phyloP scores from a whole-genome alignment of 495 filamentous ascomycete genomes.

The Penicillium nucicola region DNA sequence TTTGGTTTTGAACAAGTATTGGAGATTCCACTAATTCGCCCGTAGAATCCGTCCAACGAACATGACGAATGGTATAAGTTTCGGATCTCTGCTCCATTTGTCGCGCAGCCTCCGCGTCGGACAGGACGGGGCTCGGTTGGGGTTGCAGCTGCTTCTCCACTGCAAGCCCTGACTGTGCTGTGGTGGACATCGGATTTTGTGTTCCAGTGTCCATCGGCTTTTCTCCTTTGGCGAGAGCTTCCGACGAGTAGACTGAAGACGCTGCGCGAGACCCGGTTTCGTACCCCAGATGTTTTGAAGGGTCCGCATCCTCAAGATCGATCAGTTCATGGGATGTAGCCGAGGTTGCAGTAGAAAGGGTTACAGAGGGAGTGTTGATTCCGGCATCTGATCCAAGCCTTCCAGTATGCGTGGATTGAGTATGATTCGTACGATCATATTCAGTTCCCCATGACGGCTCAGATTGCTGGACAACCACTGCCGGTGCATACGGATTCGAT shows the following conservation, averaged over 20 bases:
- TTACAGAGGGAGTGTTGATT: conserved; percentile 20
- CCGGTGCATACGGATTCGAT: conserved; percentile 16
- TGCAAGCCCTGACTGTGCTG: background rate
- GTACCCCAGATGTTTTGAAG: background rate
- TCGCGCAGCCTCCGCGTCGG: conserved; percentile 34
- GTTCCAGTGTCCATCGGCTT: background rate
- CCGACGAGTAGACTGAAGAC: conserved; percentile 16
- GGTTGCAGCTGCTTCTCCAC: background rate
- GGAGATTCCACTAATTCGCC: conserved; percentile 58
- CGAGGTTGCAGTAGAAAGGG: conserved; percentile 27
- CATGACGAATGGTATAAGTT: conserved; percentile 68
- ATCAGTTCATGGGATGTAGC: conserved; percentile 40
- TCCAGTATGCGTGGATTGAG: conserved; percentile 5
- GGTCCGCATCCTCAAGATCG: conserved; percentile 27
- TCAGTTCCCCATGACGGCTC: background rate
- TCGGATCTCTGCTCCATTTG: conserved; percentile 52
- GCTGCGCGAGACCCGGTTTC: conserved; percentile 5
- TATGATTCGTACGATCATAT: background rate
- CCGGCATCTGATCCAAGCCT: conserved; percentile 20
- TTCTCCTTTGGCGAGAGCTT: conserved; percentile 1
- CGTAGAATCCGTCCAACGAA: conserved; percentile 55
- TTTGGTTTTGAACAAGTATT: conserved; percentile 85
- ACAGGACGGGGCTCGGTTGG: conserved; percentile 10
- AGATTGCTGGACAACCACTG: conserved; percentile 12
- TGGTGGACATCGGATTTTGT: background rate